These are phyloP conservation scores for Neophaeococcomyces aloes DNA, from an alignment of 2,329 filamentous ascomycete species.

Conservation along the genomic window DNA sequence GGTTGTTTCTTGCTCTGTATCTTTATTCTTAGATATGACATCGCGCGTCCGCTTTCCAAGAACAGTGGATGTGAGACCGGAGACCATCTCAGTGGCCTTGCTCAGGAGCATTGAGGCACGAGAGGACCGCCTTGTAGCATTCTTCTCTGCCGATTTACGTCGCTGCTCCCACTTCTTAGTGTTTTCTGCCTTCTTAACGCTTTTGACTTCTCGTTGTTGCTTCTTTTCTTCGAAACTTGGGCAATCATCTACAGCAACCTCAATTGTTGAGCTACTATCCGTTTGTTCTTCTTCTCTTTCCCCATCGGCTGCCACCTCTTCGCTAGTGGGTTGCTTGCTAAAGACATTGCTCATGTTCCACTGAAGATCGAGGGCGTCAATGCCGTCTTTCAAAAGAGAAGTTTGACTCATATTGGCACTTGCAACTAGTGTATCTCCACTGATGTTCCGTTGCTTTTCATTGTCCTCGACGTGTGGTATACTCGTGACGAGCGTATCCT, in stretches of 20 bases:
- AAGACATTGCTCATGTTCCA: constrained; percentile 23
- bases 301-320: constrained; percentile 7
- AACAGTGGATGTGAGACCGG: constrained; percentile 36
- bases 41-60: constrained; percentile 53
- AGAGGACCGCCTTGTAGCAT: constrained; percentile 32
- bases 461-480: constrained; percentile 21
- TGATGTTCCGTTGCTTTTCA: constrained; percentile 22
- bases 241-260: constrained; percentile 15
- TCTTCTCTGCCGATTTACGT: constrained; percentile 22
- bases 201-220: constrained; percentile 23
- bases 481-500: neutral
- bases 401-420: constrained; percentile 28
- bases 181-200: constrained; percentile 19
- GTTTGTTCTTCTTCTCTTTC: constrained; percentile 12
- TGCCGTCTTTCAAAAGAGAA: constrained; percentile 31
- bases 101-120: constrained; percentile 33
- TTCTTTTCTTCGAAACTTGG: constrained; percentile 26
- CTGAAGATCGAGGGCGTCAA: constrained; percentile 31
- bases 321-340: constrained; percentile 3
- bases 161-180: constrained; percentile 18
- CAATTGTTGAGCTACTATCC: constrained; percentile 3
- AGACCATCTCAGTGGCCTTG: constrained; percentile 36
- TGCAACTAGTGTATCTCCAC: constrained; percentile 30
- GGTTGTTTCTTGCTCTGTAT: constrained; percentile 47
- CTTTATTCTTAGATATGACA: constrained; percentile 39